These are phyloP conservation scores for Oxytropis ochrocephala DNA, from an alignment of 306 rosid species.

Conservation along the genomic window DNA sequence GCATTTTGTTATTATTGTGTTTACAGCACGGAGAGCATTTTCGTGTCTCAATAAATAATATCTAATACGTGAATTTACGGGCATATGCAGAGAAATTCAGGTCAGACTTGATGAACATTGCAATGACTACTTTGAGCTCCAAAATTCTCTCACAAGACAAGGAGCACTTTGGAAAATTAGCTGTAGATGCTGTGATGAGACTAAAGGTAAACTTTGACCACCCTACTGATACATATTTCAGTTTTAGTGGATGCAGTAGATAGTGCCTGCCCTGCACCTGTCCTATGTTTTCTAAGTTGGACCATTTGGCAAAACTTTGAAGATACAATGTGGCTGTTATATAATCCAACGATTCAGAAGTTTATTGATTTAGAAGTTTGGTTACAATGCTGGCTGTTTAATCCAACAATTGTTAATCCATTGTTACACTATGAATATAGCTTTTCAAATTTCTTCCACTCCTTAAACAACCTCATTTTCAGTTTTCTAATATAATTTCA, in stretches of 20 bases:
- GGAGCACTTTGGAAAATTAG: constrained; percentile 84
- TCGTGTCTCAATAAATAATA: neutral
- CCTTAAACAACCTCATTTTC: neutral
- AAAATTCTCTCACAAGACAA: constrained; percentile 96
- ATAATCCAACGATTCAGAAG: too few species aligned
- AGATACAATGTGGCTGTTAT: too few species aligned
- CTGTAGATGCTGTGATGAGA: constrained; percentile 96
- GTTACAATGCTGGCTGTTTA: neutral
- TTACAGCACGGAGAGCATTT: neutral
- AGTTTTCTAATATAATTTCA: neutral
- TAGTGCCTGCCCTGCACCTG: neutral
- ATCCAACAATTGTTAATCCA: neutral
- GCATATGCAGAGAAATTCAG: constrained; percentile 66
- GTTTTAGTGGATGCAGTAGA: neutral
- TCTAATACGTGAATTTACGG: constrained; percentile 16
- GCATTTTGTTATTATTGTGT: neutral
- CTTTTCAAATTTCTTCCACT: neutral
- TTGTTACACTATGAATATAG: neutral
- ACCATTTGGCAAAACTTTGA: too few species aligned
- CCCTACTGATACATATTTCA: neutral
- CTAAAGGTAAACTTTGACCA: constrained; percentile 54
- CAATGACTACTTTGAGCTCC: constrained; percentile 95
- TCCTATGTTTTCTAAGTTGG: neutral
- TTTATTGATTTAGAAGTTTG: neutral
- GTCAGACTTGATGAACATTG: constrained; percentile 90